These are phyloP conservation scores for Boletus rubropictus DNA, from an alignment of 768 basidiomycete genomes.

Conservation along the genomic window DNA sequence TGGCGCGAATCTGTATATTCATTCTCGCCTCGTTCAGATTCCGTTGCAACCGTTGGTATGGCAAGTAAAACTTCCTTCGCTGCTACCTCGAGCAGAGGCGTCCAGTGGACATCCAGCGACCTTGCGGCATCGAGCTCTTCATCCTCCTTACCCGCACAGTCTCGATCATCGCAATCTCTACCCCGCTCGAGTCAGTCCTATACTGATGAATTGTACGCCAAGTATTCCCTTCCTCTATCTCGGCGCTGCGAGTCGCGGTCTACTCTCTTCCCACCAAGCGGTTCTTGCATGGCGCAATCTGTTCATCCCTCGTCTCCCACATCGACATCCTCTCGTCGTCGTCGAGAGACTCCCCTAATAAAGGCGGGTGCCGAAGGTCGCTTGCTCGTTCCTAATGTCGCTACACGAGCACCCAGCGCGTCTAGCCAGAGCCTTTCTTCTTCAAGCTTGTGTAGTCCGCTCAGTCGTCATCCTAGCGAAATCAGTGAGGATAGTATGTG, in stretches of 20 bases:
- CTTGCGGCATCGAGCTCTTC: constrained; percentile 15
- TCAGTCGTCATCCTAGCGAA: constrained; percentile 38
- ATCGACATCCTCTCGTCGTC: constrained; percentile 31
- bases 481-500: constrained; percentile 33
- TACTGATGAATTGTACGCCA: constrained; percentile 46
- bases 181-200: constrained; percentile 29
- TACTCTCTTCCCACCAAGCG: constrained; percentile 33
- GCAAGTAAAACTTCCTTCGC: constrained; percentile 38
- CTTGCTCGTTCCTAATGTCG: constrained; percentile 49
- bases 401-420: constrained; percentile 29
- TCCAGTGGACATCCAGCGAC: constrained; percentile 44
- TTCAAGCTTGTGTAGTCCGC: constrained; percentile 31
- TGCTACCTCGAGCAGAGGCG: constrained; percentile 47
- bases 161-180: constrained; percentile 20
- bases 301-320: constrained; percentile 33
- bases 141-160: constrained; percentile 23
- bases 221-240: constrained; percentile 52
- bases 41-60: constrained; percentile 28
- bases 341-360: constrained; percentile 52
- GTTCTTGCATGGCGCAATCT: constrained; percentile 34
- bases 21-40: constrained; percentile 38
- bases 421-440: constrained; percentile 31
- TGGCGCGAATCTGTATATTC: constrained; percentile 66
- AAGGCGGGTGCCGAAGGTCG: constrained; percentile 58
- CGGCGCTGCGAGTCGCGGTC: constrained; percentile 49